Evolutionary conservation across 306 rosid species (phyloP).

Genomic region (Lathyrus sativus): DNA sequence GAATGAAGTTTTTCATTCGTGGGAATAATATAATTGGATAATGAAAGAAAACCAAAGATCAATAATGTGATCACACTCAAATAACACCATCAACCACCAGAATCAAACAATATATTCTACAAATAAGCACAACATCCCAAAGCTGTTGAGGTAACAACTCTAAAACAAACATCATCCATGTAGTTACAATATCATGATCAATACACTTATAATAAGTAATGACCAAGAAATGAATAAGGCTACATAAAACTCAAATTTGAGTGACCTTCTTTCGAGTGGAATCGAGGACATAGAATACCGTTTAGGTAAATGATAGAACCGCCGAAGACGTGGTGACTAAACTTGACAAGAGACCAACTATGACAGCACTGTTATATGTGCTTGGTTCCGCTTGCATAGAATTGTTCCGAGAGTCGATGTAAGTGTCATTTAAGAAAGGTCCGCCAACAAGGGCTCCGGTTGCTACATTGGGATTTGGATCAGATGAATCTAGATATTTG

Average conservation of each 20-base stretch:
- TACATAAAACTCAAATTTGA: constrained; percentile 20
- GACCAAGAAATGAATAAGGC: constrained; percentile 42
- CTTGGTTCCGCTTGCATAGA: constrained; percentile 87
- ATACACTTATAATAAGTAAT: constrained; percentile 4
- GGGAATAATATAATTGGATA: too few relatives aligned
- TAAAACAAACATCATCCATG: constrained; percentile 31
- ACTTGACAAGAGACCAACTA: constrained; percentile 88
- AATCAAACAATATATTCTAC: constrained; percentile 25
- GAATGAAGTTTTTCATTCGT: too few relatives aligned
- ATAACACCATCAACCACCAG: not conserved
- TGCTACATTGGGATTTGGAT: constrained; percentile 88
- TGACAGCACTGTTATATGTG: constrained; percentile 84
- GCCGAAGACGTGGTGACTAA: constrained; percentile 89
- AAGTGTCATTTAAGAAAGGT: constrained; percentile 81
- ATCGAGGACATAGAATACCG: constrained; percentile 1
- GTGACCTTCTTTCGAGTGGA: not conserved
- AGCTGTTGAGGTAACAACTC: constrained; percentile 34
- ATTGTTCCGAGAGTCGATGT: constrained; percentile 75
- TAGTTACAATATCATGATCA: constrained; percentile 19
- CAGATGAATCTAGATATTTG: constrained; percentile 61
- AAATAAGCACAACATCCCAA: constrained; percentile 32
- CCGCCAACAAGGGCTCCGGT: constrained; percentile 96
- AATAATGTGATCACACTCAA: not conserved
- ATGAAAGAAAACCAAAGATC: constrained; percentile 23
- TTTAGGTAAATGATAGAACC: constrained; percentile 64